A percentile compares a stretch with the other conserved stretches of the same genome.
phyloP scores from a whole-genome alignment of 345 rosid species.

The Hypericum androsaemum region DNA sequence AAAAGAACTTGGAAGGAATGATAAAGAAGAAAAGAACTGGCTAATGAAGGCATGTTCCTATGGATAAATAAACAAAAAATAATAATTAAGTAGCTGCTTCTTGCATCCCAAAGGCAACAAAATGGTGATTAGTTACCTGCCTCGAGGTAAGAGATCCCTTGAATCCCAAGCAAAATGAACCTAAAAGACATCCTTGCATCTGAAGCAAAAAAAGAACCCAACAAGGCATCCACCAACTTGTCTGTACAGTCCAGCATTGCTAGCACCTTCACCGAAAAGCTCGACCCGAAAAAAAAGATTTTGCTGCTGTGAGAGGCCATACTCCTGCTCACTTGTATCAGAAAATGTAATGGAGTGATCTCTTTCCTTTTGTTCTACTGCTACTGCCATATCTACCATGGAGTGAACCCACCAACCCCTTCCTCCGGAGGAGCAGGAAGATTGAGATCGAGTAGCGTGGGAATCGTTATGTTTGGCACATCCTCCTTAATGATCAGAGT shows the following conservation, averaged over 20 bases:
- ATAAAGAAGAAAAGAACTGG: too few relatives aligned
- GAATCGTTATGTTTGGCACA: conserved; percentile 27
- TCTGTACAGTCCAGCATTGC: conserved; percentile 29
- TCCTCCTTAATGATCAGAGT: conserved; percentile 42
- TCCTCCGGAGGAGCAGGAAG: conserved; percentile 73
- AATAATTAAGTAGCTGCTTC: conserved; percentile 10
- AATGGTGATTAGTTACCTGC: conserved; percentile 16
- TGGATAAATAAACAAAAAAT: background rate
- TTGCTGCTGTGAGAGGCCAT: conserved; percentile 3
- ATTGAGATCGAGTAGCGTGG: conserved; percentile 66
- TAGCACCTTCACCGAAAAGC: conserved; percentile 18
- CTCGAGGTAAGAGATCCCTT: too few relatives aligned
- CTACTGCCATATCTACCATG: conserved; percentile 23
- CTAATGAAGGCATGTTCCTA: background rate
- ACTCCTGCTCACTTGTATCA: background rate
- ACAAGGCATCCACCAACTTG: conserved; percentile 20
- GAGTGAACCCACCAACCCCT: conserved; percentile 28
- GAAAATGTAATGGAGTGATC: background rate
- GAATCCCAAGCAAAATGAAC: too few relatives aligned
- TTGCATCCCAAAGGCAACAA: conserved; percentile 18
- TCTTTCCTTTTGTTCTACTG: background rate
- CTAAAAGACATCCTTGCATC: conserved; percentile 22
- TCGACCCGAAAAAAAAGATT: conserved; percentile 8
- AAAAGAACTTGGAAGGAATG: too few relatives aligned
- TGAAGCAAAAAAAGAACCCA: conserved; percentile 20